Evolutionary conservation across 306 rosid species (phyloP), one percentile per base, ranked within the genome.

Genomic region (Acacia melanoxylon): DNA sequence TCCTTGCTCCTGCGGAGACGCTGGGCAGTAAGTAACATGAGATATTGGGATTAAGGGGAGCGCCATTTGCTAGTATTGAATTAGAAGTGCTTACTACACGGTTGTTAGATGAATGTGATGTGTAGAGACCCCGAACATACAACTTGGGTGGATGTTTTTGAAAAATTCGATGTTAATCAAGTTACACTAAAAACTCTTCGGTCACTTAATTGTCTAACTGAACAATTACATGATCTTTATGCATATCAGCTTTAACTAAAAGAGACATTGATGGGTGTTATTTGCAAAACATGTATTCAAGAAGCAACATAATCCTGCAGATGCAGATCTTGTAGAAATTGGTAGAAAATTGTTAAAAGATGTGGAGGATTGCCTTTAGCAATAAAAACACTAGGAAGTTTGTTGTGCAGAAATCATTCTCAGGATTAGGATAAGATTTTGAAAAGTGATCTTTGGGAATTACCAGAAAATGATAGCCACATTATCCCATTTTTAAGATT

Each of bases 281-380:
- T 68, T 68, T 68, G 9, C 15, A 68, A 68, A 40, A 40, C 7
- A 68, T 68, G 73, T 31, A 8, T 68, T 68, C 20, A 40, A 37
- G 1, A 24, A 68, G 1, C 29, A 40, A 40, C 17, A 20, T 13
- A 0, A 20, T 37, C 1, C 0, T 20, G 13, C 2, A 9, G 73
- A 68, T 68, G 31, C 16, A 68, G 0, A 37, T 8, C 73, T 68
- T 1, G 0, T 11, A 8, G 16, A 37, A 15, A 27, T 72, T 3
- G 75, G 75, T 24, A 13, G n/a, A 71, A 4, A 22, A 71, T 71
- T 25, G 40, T 71, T 11, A 0, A 71, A 1, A 71, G 24, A 10
- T 45, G 58, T 25, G 61, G 58, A 25, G 76, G 76, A 27, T 72
- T 72, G 59, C 76, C 76, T 2, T 67, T 67, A 22, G 72, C 72